A percentile compares a stretch with the other conserved stretches of the same genome.
Evolutionary conservation across 2,329 filamentous ascomycete species (phyloP).

Genomic region (Aspergillus fumigatiaffinis): DNA sequence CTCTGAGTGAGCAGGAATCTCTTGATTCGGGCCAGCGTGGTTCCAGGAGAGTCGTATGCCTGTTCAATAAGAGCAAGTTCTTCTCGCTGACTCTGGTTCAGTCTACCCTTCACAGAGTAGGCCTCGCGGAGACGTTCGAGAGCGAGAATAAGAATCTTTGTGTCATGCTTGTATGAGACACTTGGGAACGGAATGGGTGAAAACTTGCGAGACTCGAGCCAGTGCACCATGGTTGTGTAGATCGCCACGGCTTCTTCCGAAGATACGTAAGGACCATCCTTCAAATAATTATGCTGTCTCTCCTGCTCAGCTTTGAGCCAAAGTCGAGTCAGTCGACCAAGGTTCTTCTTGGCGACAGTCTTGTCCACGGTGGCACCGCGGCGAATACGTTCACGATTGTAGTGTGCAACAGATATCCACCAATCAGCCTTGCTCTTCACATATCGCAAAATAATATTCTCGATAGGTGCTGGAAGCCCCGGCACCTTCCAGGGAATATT

Average conservation of each 20-base stretch:
- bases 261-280: slow-evolving; percentile 96
- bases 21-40: slow-evolving; percentile 93
- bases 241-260: slow-evolving; percentile 98
- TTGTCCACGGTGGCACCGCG: slow-evolving; percentile 97
- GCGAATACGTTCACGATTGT: slow-evolving; percentile 95
- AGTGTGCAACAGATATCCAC: slow-evolving; percentile 99
- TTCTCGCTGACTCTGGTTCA: slow-evolving; percentile 97
- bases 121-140: slow-evolving; percentile 89
- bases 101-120: slow-evolving; percentile 92
- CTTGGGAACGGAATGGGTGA: slow-evolving; percentile 98
- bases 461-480: slow-evolving; percentile 90
- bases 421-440: slow-evolving; percentile 99
- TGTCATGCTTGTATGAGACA: slow-evolving; percentile 99
- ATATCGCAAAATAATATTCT: slow-evolving; percentile 97
- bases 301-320: slow-evolving; percentile 99
- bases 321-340: slow-evolving; percentile 86
- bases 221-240: slow-evolving; percentile 97
- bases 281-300: slow-evolving; percentile 98
- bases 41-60: slow-evolving; percentile 95
- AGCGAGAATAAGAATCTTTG: slow-evolving; percentile 94
- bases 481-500: slow-evolving; percentile 99
- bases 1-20: slow-evolving; percentile 93
- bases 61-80: slow-evolving; percentile 96
- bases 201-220: slow-evolving; percentile 97
- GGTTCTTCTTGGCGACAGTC: slow-evolving; percentile 98